Evolutionary conservation across 1,284 basidiomycete species (phyloP), one percentile per base, ranked within the genome.

Genomic region (Cryptococcus sp.): DNA sequence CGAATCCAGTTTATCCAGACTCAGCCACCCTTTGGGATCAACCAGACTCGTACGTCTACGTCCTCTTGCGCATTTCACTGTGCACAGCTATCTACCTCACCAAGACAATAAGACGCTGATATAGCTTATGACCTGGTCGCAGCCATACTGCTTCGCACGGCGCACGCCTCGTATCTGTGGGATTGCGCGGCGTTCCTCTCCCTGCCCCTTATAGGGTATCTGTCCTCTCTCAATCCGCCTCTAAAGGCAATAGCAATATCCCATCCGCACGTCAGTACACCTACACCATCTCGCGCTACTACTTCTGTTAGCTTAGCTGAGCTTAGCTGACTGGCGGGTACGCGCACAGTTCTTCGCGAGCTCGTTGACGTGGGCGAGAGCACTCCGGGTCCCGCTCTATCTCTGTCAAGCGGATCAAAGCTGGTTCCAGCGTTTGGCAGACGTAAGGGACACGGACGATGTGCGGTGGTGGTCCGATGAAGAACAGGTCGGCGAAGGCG

Each of bases 171-270:
- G 16, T 77, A 72, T 57, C 69, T 79, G 49, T 79, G 78, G 78
- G 78, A 79, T 56, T 79, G 76, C 53, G 54, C 69, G 0, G 74
- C 76, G 2, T 67, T 66, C 45, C 59, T 78, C 23, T 71, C 76
- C 2, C 64, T 71, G 13, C 56, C 50, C 11, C 60, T 78, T 4
- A 60, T 74, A 15, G 58, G 61, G 0, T 58, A 74, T 59, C 63
- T 79, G 13, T 27, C 44, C 3, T 35, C 39, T 2, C 65, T 77
- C 25, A 22, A 64, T 15, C 56, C 40, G 10, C 73, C 74, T 5
- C 64, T 79, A 20, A 73, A 69, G 52, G 78, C 64, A 8, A 78
- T 79, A 19, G 71, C 71, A 10, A 76, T 79, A 31, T 75, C 72
- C 6, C 78, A 79, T 60, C 78, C 78, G 11, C 78, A 79, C 50